Evolutionary conservation across 1,139 yeast species (phyloP).

Genomic region (Pichia sp.): DNA sequence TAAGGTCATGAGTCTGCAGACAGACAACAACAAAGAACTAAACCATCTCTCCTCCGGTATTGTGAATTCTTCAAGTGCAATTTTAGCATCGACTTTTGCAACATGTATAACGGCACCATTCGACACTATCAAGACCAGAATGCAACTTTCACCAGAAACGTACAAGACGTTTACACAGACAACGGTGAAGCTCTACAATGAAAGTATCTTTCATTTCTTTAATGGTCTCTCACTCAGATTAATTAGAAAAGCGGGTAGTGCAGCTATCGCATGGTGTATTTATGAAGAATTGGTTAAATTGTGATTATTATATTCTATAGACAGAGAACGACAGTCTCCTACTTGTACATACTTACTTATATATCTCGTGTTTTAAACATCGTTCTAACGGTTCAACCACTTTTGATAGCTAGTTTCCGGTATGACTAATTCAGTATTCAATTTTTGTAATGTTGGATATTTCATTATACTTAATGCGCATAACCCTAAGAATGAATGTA

Average conservation of each 20-base stretch:
- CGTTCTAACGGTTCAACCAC: too few species aligned
- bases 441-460: background rate
- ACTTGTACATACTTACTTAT: background rate
- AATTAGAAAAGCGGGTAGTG: slow-evolving; percentile 82
- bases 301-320: slow-evolving; percentile 6
- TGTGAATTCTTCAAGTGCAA: slow-evolving; percentile 70
- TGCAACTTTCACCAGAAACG: slow-evolving; percentile 63
- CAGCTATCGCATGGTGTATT: slow-evolving; percentile 97
- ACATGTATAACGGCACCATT: slow-evolving; percentile 93
- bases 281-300: slow-evolving; percentile 79
- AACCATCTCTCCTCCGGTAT: slow-evolving; percentile 47
- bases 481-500: slow-evolving; percentile 62
- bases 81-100: slow-evolving; percentile 73
- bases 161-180: slow-evolving; percentile 44
- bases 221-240: slow-evolving; percentile 82
- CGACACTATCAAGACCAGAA: slow-evolving; percentile 89
- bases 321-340: background rate
- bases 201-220: slow-evolving; percentile 63
- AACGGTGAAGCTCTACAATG: slow-evolving; percentile 41
- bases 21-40: slow-evolving; percentile 16
- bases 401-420: slow-evolving; percentile 24
- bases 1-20: slow-evolving; percentile 10
- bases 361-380: too few species aligned
- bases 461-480: slow-evolving; percentile 52
- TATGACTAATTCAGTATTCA: slow-evolving; percentile 32